A percentile compares a stretch with the other conserved stretches of the same genome.
phyloP scores from a whole-genome alignment of 345 rosid species.

The Moringa oleifera region DNA sequence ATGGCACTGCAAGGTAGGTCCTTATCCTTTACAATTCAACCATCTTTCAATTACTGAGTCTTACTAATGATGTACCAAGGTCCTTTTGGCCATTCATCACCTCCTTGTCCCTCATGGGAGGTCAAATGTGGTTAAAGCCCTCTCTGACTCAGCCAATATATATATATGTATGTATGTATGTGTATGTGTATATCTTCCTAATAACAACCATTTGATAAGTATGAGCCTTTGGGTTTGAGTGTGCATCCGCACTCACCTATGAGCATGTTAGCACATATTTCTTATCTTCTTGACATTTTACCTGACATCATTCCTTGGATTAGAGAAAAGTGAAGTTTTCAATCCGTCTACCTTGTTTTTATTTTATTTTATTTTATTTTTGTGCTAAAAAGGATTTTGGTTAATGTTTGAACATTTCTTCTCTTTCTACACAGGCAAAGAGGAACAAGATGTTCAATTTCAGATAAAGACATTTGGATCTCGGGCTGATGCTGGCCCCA shows the following conservation, averaged over 20 bases:
- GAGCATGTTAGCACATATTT: neutral
- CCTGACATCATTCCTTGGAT: neutral
- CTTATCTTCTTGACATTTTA: no score
- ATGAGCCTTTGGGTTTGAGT: no score
- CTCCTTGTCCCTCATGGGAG: no score
- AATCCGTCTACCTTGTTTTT: neutral
- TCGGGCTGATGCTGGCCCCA: conserved; percentile 52
- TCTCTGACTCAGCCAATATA: no score
- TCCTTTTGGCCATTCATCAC: no score
- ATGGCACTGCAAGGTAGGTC: conserved; percentile 75
- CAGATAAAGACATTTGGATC: conserved; percentile 80
- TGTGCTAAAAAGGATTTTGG: neutral
- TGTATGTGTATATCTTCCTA: no score
- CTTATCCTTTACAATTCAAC: conserved; percentile 6
- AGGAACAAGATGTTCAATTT: conserved; percentile 76
- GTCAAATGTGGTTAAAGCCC: no score
- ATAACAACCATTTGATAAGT: neutral
- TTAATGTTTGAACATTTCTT: neutral
- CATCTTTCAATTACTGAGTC: neutral
- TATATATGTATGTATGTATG: no score
- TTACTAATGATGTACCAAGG: no score
- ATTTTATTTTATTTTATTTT: no score
- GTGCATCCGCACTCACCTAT: no score
- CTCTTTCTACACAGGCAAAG: conserved; percentile 59
- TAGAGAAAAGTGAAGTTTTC: neutral